Evolutionary conservation across 495 filamentous ascomycete species (phyloP).

Genomic region (Penicillium angulare): DNA sequence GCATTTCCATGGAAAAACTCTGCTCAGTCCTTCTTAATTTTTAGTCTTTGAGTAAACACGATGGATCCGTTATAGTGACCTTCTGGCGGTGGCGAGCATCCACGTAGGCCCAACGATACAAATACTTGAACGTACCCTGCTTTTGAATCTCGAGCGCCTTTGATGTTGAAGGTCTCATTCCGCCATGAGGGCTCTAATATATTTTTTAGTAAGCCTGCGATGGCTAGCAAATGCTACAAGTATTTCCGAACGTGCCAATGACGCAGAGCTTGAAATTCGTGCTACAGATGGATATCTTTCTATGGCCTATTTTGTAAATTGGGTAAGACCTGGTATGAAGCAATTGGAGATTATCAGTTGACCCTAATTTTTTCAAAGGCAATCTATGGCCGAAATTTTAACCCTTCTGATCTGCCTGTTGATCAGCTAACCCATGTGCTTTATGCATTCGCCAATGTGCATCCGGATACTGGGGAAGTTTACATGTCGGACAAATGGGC

Average conservation of each 20-base stretch:
- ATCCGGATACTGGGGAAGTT: slow-evolving; percentile 58
- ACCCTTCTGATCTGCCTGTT: slow-evolving; percentile 71
- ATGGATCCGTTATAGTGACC: too few relatives aligned
- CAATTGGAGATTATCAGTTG: too few relatives aligned
- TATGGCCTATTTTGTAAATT: slow-evolving; percentile 86
- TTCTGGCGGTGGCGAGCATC: too few relatives aligned
- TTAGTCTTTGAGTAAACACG: too few relatives aligned
- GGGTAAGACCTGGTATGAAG: too few relatives aligned
- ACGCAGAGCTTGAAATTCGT: slow-evolving; percentile 7
- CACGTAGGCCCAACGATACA: too few relatives aligned
- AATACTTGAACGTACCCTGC: too few relatives aligned
- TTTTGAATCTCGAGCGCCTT: too few relatives aligned
- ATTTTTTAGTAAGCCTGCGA: slow-evolving; percentile 8
- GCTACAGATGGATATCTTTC: slow-evolving; percentile 51
- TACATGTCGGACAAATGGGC: slow-evolving; percentile 77
- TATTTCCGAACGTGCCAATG: slow-evolving; percentile 1
- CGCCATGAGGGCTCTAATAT: too few relatives aligned
- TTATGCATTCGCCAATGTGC: slow-evolving; percentile 77
- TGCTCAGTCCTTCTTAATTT: too few relatives aligned
- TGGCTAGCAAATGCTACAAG: slow-evolving; percentile 14
- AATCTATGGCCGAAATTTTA: slow-evolving; percentile 70
- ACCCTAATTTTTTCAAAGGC: slow-evolving; percentile 38
- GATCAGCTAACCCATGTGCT: slow-evolving; percentile 79
- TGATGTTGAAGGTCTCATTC: too few relatives aligned
- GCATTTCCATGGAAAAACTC: too few relatives aligned